A percentile compares a stretch with the other conserved stretches of the same genome.
phyloP scores from a whole-genome alignment of 1,139 yeast genomes.

The Sugiyamaella japonica region DNA sequence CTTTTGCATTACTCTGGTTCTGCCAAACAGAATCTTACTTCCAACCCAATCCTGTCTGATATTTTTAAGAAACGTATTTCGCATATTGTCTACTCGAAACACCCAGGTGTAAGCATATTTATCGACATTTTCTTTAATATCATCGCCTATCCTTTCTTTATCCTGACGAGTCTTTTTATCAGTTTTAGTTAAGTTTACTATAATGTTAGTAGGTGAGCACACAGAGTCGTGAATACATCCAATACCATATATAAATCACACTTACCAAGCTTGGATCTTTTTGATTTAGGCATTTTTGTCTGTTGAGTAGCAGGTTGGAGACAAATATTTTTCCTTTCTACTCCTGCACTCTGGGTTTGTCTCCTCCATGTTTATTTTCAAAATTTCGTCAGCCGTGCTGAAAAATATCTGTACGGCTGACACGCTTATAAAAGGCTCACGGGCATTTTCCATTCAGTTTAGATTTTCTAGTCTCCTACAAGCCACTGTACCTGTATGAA shows the following conservation, averaged over 20 bases:
- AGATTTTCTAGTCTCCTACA: background rate
- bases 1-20: conserved; percentile 88
- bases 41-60: conserved; percentile 92
- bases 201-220: conserved; percentile 7
- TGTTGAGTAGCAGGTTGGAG: background rate
- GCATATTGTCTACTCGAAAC: conserved; percentile 82
- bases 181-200: conserved; percentile 90
- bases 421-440: background rate
- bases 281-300: conserved; percentile 83
- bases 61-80: conserved; percentile 94
- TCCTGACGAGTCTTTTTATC: conserved; percentile 94
- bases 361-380: background rate
- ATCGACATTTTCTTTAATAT: conserved; percentile 80
- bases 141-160: conserved; percentile 87
- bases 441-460: background rate
- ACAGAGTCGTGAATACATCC: no score
- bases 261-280: conserved; percentile 58
- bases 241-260: background rate
- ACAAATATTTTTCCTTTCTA: conserved; percentile 11
- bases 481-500: background rate
- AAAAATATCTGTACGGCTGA: background rate
- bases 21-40: conserved; percentile 83
- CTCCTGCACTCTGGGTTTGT: background rate
- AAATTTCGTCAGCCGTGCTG: conserved; percentile 10
- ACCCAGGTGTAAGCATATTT: conserved; percentile 79